Evolutionary conservation across 768 basidiomycete species (phyloP), one percentile per base, ranked within the genome.

Genomic region (Vararia minispora): DNA sequence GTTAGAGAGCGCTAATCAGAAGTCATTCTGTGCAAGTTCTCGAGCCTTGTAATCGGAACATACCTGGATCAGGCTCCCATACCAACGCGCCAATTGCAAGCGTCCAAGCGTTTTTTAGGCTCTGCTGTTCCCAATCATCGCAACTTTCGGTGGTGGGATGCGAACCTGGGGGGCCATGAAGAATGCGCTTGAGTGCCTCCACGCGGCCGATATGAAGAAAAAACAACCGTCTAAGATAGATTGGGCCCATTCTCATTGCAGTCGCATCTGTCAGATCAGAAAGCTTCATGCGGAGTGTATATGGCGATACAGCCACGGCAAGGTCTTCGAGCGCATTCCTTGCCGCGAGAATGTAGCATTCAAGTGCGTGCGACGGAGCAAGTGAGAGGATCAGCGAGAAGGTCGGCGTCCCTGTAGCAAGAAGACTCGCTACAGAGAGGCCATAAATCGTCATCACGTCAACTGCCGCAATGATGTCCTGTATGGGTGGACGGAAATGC

Each of bases 1-100:
- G 25, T 75, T 77, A n/a, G 83, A 81, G n/a, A 86, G 53, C 54
- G 86, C 84, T 86, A n/a, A n/a, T n/a, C n/a, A n/a, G n/a, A n/a
- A n/a, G n/a, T n/a, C n/a, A n/a, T n/a, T n/a, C n/a, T n/a, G n/a
- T n/a, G n/a, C n/a, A n/a, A n/a, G n/a, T n/a, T n/a, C n/a, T n/a
- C n/a, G n/a, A n/a, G n/a, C n/a, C n/a, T n/a, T n/a, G n/a, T n/a
- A n/a, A n/a, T 25, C 3, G 33, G 16, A 13, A n/a, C 69, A 43
- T 51, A 85, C 82, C 84, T 48, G 83, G 80, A 39, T 81, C 65
- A 25, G 80, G 79, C 57, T 86, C 84, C 84, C 84, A 87, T 8
- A 79, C 80, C 5, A 88, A 69, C 58, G 85, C 85, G 9, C 84
- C 84, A 2, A 78, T 74, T 17, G 85, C 84, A 23, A 88, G 59